phyloP scores from a whole-genome alignment of 495 filamentous ascomycete genomes.

The Xylaria acuta region DNA sequence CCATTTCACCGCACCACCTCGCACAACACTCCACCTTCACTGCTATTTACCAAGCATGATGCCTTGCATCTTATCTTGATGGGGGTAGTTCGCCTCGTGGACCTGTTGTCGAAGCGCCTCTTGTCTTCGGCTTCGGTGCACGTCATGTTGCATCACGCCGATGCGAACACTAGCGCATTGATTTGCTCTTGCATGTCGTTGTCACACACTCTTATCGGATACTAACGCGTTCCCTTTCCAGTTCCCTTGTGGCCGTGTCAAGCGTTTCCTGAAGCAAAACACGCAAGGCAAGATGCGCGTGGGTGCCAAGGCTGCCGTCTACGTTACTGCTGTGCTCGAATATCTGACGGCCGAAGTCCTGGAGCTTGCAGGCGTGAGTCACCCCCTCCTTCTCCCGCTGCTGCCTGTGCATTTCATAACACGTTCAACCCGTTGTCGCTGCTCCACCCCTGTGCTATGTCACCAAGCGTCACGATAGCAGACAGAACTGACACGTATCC shows the following conservation, averaged over 20 bases:
- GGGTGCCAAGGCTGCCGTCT: constrained; percentile 97
- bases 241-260: constrained; percentile 99
- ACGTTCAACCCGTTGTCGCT: background rate
- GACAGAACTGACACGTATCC: constrained; percentile 29
- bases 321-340: constrained; percentile 97
- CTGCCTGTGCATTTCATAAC: constrained; percentile 17
- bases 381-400: constrained; percentile 26
- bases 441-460: constrained; percentile 11
- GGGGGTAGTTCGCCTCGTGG: background rate
- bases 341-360: constrained; percentile 98
- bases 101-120: background rate
- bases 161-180: constrained; percentile 12
- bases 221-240: constrained; percentile 54
- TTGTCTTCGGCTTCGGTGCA: background rate
- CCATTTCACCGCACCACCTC: background rate
- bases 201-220: background rate
- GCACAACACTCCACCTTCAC: background rate
- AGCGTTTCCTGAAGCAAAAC: constrained; percentile 99
- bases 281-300: constrained; percentile 99
- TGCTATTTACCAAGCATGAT: background rate
- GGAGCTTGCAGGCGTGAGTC: constrained; percentile 84
- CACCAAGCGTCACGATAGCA: background rate
- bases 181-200: background rate
- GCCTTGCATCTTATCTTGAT: constrained; percentile 12
- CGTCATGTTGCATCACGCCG: background rate